Evolutionary conservation across 495 filamentous ascomycete species (phyloP).

Genomic region (Xylaria grammica): DNA sequence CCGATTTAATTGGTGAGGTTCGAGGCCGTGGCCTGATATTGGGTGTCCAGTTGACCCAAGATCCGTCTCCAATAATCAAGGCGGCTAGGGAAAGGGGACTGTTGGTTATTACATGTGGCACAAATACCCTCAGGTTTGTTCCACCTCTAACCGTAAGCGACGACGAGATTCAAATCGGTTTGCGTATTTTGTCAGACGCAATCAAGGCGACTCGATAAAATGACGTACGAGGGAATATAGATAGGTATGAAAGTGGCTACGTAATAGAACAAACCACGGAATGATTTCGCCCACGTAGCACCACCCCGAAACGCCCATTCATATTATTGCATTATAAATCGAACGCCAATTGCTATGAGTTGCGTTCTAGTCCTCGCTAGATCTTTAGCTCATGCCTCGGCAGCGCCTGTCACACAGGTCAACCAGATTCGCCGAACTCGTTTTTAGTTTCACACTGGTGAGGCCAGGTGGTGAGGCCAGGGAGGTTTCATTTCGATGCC

Average conservation of each 20-base stretch:
- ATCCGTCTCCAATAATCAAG: constrained; percentile 73
- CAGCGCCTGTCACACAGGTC: too few species aligned
- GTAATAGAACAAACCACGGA: not conserved
- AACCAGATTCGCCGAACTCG: too few species aligned
- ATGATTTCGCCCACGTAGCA: not conserved
- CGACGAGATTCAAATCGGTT: constrained; percentile 74
- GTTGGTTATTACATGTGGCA: constrained; percentile 89
- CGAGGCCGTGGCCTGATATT: constrained; percentile 84
- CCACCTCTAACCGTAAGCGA: constrained; percentile 79
- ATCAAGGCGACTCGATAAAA: constrained; percentile 52
- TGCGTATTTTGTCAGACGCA: constrained; percentile 78
- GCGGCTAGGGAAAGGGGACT: constrained; percentile 88
- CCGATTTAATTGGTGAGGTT: constrained; percentile 74
- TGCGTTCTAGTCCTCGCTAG: too few species aligned
- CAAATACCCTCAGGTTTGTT: constrained; percentile 86
- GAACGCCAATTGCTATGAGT: too few species aligned
- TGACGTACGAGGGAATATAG: not conserved
- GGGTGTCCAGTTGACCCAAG: constrained; percentile 76
- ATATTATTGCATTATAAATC: not conserved
- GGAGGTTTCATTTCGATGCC: not conserved
- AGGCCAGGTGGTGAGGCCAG: not conserved
- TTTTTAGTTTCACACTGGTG: not conserved
- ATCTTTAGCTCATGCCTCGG: too few species aligned
- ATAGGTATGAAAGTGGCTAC: constrained; percentile 1
- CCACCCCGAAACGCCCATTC: not conserved